These are phyloP conservation scores for Fraxinus americana DNA, from an alignment of 257 asterid genomes.

Conservation along the genomic window DNA sequence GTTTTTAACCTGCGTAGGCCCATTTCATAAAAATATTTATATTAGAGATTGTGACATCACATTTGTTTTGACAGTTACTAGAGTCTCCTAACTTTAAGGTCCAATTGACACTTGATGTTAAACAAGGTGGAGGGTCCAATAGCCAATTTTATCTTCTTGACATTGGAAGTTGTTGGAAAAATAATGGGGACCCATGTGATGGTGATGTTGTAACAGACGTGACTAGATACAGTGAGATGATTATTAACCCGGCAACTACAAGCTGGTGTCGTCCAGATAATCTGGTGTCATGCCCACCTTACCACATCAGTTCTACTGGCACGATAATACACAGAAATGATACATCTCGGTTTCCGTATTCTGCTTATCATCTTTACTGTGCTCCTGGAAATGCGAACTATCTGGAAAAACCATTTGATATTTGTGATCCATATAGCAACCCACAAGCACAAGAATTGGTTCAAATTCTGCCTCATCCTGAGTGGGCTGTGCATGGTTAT, in stretches of 20 bases:
- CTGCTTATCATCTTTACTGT: constrained; percentile 84
- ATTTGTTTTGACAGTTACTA: constrained; percentile 48
- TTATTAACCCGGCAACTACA: constrained; percentile 74
- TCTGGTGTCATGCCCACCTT: constrained; percentile 79
- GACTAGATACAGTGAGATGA: constrained; percentile 87
- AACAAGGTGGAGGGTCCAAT: constrained; percentile 78
- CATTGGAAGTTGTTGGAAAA: constrained; percentile 90
- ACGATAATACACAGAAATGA: constrained; percentile 56
- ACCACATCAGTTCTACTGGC: constrained; percentile 64
- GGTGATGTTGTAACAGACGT: constrained; percentile 79
- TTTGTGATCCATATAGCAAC: constrained; percentile 87
- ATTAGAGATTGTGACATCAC: background rate
- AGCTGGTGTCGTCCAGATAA: constrained; percentile 78
- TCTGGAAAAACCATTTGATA: constrained; percentile 69
- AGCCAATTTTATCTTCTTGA: constrained; percentile 83
- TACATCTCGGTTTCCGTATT: constrained; percentile 70
- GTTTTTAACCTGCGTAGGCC: background rate
- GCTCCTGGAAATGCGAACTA: constrained; percentile 78
- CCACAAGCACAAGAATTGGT: constrained; percentile 90
- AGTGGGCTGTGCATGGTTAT: constrained; percentile 85
- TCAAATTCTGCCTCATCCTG: constrained; percentile 87
- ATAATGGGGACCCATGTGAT: constrained; percentile 71
- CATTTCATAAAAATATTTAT: background rate
- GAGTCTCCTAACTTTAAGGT: constrained; percentile 84
- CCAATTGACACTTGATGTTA: constrained; percentile 59